Percentiles rank a stretch among this genome's conserved stretches.
phyloP scores from a whole-genome alignment of 78 protist genomes.

The slime mould (Dictyostelium discoideum) region DNA sequence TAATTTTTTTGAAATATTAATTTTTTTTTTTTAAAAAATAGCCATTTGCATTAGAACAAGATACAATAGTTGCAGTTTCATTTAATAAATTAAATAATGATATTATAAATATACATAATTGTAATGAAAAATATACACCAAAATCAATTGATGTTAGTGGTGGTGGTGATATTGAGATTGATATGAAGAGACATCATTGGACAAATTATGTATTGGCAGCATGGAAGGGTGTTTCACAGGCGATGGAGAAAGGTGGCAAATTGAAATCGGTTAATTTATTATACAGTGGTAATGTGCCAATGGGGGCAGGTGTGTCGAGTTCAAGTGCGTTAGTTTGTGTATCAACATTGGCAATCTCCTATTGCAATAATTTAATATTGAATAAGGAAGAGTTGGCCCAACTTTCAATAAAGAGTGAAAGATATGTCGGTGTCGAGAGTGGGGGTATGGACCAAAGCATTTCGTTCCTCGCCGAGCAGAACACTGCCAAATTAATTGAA shows the following conservation, averaged over 20 bases:
- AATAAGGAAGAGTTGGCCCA: slow-evolving; percentile 63
- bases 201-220: slow-evolving; percentile 72
- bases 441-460: slow-evolving; percentile 88
- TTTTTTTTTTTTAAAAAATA: neutral
- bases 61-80: slow-evolving; percentile 70
- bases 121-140: slow-evolving; percentile 21
- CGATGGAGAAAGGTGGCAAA: neutral
- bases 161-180: slow-evolving; percentile 8
- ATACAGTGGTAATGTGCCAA: slow-evolving; percentile 66
- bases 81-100: neutral
- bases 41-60: slow-evolving; percentile 82
- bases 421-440: slow-evolving; percentile 78
- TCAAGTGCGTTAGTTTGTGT: slow-evolving; percentile 79
- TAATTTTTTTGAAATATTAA: no score
- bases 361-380: slow-evolving; percentile 21
- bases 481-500: slow-evolving; percentile 58
- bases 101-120: neutral
- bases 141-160: neutral
- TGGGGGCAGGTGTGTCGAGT: slow-evolving; percentile 80
- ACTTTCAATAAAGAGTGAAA: slow-evolving; percentile 53
- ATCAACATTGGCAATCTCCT: slow-evolving; percentile 55
- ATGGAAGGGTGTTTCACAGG: slow-evolving; percentile 44
- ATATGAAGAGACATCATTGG: slow-evolving; percentile 48
- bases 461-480: slow-evolving; percentile 45
- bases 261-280: neutral